Evolutionary conservation across 768 basidiomycete species (phyloP).

Genomic region (Leccinum truebloodii): DNA sequence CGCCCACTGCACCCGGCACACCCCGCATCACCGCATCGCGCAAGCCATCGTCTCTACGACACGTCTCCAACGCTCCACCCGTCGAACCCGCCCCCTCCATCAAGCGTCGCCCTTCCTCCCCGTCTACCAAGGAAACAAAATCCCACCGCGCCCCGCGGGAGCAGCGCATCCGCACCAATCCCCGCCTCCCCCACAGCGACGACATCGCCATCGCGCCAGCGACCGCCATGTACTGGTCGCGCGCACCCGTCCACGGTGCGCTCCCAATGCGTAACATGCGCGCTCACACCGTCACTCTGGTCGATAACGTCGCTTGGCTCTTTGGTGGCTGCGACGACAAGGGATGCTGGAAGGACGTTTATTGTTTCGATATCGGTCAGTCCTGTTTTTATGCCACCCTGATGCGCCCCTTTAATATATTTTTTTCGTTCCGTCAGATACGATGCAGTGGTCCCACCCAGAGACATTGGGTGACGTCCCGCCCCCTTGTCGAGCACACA

Average conservation of each 20-base stretch:
- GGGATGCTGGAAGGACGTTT: conserved; percentile 72
- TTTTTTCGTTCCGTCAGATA: conserved; percentile 48
- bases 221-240: conserved; percentile 84
- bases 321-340: conserved; percentile 89
- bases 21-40: conserved; percentile 29
- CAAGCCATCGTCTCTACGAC: conserved; percentile 34
- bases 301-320: conserved; percentile 82
- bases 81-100: conserved; percentile 27
- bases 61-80: conserved; percentile 32
- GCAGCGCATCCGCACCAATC: conserved; percentile 46
- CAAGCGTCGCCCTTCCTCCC: conserved; percentile 30
- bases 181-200: conserved; percentile 62
- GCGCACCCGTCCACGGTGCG: conserved; percentile 74
- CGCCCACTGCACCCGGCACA: conserved; percentile 25
- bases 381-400: neutral
- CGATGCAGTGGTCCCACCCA: conserved; percentile 86
- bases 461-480: conserved; percentile 77
- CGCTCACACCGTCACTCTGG: conserved; percentile 81
- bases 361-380: conserved; percentile 82
- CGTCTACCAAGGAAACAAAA: conserved; percentile 29
- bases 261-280: conserved; percentile 70
- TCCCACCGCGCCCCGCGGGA: conserved; percentile 17
- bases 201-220: conserved; percentile 62
- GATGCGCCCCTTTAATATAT: neutral
- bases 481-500: conserved; percentile 85